A percentile compares a stretch with the other conserved stretches of the same genome.
Conservation (phyloP, 1,284 basidiomycete genomes). For the Cystobasidium pallidum region DNA sequence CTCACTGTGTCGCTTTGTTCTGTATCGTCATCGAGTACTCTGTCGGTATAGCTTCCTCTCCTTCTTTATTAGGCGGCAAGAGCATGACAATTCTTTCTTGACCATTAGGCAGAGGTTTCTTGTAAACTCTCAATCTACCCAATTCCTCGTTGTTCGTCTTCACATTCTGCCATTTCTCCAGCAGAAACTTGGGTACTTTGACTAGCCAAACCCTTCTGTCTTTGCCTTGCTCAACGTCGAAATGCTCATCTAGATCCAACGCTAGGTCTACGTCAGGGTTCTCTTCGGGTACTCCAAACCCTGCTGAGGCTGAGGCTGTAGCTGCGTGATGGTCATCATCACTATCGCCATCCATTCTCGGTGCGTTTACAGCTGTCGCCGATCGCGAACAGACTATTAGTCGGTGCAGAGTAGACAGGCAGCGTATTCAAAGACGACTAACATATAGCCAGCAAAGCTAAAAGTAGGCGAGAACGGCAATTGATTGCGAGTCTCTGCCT, state of each 20-base stretch:
- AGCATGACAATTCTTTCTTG: slow-evolving; percentile 49
- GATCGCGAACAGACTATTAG: slow-evolving; percentile 1
- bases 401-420: not conserved
- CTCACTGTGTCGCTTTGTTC: slow-evolving; percentile 49
- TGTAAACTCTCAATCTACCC: slow-evolving; percentile 60
- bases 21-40: slow-evolving; percentile 53
- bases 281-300: slow-evolving; percentile 24
- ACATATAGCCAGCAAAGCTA: not conserved
- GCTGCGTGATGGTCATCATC: slow-evolving; percentile 20
- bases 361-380: not conserved
- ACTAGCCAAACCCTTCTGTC: slow-evolving; percentile 76
- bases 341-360: slow-evolving; percentile 30
- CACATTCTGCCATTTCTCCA: slow-evolving; percentile 60
- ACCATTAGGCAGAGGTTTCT: slow-evolving; percentile 49
- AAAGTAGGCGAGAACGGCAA: too few species aligned
- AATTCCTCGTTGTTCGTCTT: slow-evolving; percentile 59
- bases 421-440: not conserved
- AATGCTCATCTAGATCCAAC: slow-evolving; percentile 36
- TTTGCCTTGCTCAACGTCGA: slow-evolving; percentile 61
- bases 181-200: slow-evolving; percentile 64
- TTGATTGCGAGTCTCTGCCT: too few species aligned
- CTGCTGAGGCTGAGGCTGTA: not conserved
- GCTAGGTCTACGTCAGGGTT: slow-evolving; percentile 26
- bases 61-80: slow-evolving; percentile 40
- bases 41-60: slow-evolving; percentile 46